Evolutionary conservation across 2,329 filamentous ascomycete species (phyloP).

Genomic region (Alternaria panax): DNA sequence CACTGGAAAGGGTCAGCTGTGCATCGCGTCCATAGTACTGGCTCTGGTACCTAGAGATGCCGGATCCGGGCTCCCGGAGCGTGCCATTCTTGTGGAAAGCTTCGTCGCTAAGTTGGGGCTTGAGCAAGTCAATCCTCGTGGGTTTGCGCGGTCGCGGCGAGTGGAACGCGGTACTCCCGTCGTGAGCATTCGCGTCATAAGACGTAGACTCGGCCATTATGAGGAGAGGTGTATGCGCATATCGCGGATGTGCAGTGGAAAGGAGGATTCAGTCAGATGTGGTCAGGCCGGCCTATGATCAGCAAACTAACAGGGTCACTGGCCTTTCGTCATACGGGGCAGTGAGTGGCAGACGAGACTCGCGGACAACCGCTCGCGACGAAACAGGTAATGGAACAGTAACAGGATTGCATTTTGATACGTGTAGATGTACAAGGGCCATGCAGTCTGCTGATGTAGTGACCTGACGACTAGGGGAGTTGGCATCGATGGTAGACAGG

Average conservation of each 20-base stretch:
- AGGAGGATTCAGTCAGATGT: constrained; percentile 24
- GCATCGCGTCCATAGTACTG: constrained; percentile 56
- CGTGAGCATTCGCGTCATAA: constrained; percentile 30
- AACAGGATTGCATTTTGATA: constrained; percentile 1
- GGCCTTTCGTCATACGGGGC: constrained; percentile 26
- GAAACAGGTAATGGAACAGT: constrained; percentile 5
- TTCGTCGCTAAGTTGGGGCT: constrained; percentile 46
- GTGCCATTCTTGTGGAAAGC: constrained; percentile 32
- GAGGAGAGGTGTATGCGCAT: constrained; percentile 26
- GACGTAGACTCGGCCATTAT: constrained; percentile 47
- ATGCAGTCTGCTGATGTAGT: constrained; percentile 3
- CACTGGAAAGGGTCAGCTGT: constrained; percentile 61
- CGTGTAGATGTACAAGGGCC: neutral
- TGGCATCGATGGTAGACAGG: neutral
- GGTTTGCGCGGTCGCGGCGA: constrained; percentile 49
- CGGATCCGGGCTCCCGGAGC: constrained; percentile 38
- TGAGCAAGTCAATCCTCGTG: constrained; percentile 44
- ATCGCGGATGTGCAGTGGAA: constrained; percentile 21
- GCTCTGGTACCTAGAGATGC: constrained; percentile 56
- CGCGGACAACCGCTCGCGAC: constrained; percentile 5
- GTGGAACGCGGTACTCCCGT: constrained; percentile 37
- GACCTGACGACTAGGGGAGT: neutral
- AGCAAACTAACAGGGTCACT: constrained; percentile 31
- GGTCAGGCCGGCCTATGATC: constrained; percentile 42
- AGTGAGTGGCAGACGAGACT: constrained; percentile 15